Evolutionary conservation across 1,139 yeast genomes (phyloP).

Genomic region (Yamadazyma dendronema): DNA sequence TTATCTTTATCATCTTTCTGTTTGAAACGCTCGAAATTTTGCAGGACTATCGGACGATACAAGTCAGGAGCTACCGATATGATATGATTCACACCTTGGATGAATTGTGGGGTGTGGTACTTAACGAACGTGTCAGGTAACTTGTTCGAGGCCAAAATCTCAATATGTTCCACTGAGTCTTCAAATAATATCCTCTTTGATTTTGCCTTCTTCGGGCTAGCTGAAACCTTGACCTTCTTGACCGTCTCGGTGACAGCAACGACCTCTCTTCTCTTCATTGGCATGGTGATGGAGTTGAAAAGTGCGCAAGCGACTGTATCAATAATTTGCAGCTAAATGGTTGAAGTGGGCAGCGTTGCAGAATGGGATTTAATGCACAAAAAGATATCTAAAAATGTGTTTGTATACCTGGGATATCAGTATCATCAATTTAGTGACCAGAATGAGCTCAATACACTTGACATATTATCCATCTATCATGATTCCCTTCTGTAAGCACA

Average conservation of each 20-base stretch:
- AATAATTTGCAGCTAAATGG: too few relatives aligned
- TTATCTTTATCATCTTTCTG: conserved; percentile 19
- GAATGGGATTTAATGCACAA: too few relatives aligned
- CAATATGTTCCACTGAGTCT: conserved; percentile 25
- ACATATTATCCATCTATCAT: too few relatives aligned
- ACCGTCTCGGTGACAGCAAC: conserved; percentile 1
- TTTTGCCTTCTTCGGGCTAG: conserved; percentile 4
- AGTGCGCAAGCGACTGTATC: too few relatives aligned
- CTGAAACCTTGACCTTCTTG: conserved; percentile 3
- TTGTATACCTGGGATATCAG: too few relatives aligned
- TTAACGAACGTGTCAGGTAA: conserved; percentile 42
- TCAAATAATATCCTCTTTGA: conserved; percentile 20
- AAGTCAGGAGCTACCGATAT: conserved; percentile 43
- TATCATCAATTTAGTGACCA: too few relatives aligned
- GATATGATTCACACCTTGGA: conserved; percentile 40
- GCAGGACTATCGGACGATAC: conserved; percentile 31
- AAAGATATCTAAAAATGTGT: too few relatives aligned
- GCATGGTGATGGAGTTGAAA: too few relatives aligned
- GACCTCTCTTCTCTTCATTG: conserved; percentile 4
- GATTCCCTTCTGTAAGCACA: too few relatives aligned
- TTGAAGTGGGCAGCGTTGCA: too few relatives aligned
- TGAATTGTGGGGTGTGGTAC: conserved; percentile 44
- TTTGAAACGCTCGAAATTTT: conserved; percentile 31
- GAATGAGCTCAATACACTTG: too few relatives aligned
- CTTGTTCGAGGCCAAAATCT: conserved; percentile 23